phyloP scores from a whole-genome alignment of 306 rosid genomes.

The cucumber (Cucumis sativus) region Cucumber_9930_V3 NC_026660.2:6854501-6855000 shows the following conservation, averaged over 20 bases:
- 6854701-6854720: neutral
- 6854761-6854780: neutral
- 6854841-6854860: neutral
- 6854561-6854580: neutral
- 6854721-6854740: neutral
- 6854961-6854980: constrained; percentile 90
- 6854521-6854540: constrained; percentile 65
- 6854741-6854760: neutral
- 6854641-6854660: neutral
- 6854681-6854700: neutral
- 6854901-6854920: neutral
- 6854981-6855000: constrained; percentile 90
- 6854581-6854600: neutral
- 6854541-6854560: constrained; percentile 45
- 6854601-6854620: neutral
- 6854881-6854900: neutral
- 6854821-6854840: neutral
- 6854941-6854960: constrained; percentile 54
- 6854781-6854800: neutral
- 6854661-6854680: neutral
- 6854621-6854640: neutral
- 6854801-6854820: neutral
- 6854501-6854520: constrained; percentile 86
- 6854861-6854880: neutral
- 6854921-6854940: neutral